Conservation (phyloP, 371 early-diverging fungal genomes). For the Syncephalastrum monosporum region DNA sequence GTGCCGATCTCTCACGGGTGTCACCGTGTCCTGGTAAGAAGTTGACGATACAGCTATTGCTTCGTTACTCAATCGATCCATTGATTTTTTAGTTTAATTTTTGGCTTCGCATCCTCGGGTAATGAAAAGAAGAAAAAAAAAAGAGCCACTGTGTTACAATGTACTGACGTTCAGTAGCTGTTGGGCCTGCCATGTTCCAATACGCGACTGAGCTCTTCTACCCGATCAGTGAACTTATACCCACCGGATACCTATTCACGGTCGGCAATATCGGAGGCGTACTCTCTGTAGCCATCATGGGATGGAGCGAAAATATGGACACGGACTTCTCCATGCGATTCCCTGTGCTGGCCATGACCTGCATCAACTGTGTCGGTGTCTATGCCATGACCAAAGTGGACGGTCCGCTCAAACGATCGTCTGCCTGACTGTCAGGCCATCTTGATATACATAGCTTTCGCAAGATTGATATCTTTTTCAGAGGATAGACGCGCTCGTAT, state of each 20-base stretch:
- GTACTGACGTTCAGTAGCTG: slow-evolving; percentile 25
- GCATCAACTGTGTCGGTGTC: slow-evolving; percentile 23
- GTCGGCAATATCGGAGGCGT: slow-evolving; percentile 45
- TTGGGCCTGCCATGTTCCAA: slow-evolving; percentile 53
- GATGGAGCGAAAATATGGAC: slow-evolving; percentile 35
- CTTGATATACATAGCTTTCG: too few species aligned
- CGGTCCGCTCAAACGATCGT: slow-evolving; percentile 34
- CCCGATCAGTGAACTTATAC: slow-evolving; percentile 48
- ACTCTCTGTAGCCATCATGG: slow-evolving; percentile 39
- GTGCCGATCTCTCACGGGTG: slow-evolving; percentile 19
- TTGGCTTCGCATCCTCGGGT: slow-evolving; percentile 52
- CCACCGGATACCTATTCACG: slow-evolving; percentile 47
- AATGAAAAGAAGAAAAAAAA: slow-evolving; percentile 5
- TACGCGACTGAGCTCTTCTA: slow-evolving; percentile 48
- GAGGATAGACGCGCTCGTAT: too few species aligned
- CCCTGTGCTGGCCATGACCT: slow-evolving; percentile 30
- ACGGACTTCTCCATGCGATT: slow-evolving; percentile 35
- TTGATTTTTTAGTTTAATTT: slow-evolving; percentile 22
- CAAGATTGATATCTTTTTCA: too few species aligned
- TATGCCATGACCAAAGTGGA: slow-evolving; percentile 28
- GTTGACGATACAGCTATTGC: background rate
- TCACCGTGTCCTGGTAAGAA: slow-evolving; percentile 36
- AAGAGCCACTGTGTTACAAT: background rate
- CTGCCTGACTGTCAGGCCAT: too few species aligned
- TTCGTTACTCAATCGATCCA: too few species aligned